Base-by-base conservation (phyloP, 371 early-diverging fungal genomes). In the Apophysomyces trapeziformis region DNA sequence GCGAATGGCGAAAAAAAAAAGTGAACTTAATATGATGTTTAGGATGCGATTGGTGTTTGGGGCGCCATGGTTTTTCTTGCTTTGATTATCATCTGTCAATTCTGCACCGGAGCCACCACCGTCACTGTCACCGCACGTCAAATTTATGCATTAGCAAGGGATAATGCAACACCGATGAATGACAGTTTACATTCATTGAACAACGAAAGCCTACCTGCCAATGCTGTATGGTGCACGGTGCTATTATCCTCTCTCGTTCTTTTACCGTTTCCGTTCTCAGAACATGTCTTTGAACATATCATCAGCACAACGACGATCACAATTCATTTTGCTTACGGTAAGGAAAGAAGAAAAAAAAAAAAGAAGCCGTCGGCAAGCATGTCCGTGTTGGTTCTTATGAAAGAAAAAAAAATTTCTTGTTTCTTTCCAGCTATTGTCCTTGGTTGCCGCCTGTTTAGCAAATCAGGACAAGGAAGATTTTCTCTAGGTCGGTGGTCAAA, bases 141-240 rank as follows among this genome's bases (percentile, higher is more conserved):
- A 80, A 74, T 90, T 38, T 92, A 87, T 68, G 89, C 90, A 14
- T 80, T 91, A 47, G 87, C 91, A 38, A 82, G 91, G 62, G 90
- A 90, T 69, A 81, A 84, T 26, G 90, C 80, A 4, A 69, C 76
- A 26, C 70, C 87, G 54, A 62, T 79, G 71, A 65, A 76, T 58
- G 56, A 57, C 2, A 36, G 21, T 37, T 67, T 82, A 56, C 68
- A 66, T 13, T 68, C 68, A 11, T 66, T 85, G 58, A 79, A 85
- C 36, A 12, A 43, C 47, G 64, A 71, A 68, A 69, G 38, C 26
- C 41, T 76, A 44, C 77, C 84, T 56, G 80, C 70, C 63, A 68
- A 75, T 69, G 74, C 85, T 3, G 80, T 87, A 16, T 75, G 76
- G 75, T 70, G 72, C 36, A 78, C 79, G 1, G 71, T 76, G 11